Base-by-base conservation (phyloP, 2,329 filamentous ascomycete genomes). In the Fusarium gaditjirri region DNA sequence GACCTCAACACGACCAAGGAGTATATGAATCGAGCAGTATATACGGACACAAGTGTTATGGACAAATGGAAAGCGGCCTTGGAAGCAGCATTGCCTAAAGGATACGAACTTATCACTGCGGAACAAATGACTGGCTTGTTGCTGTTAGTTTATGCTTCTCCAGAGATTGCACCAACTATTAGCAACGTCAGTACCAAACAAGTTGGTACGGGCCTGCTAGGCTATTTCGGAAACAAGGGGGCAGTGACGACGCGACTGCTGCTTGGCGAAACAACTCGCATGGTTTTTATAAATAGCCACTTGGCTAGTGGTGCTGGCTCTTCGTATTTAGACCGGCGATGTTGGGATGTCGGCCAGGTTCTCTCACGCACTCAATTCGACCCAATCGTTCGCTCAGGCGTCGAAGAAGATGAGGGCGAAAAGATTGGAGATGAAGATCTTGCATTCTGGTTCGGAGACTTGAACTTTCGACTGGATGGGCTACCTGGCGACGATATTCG, bases 181-280 rank as follows among this genome's bases (percentile, higher is more conserved):
- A 93, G 90, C 69, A 93, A 93, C 53, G 90, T 97, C 74, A 97
- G 93, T 81, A 94, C 92, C 4, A 91, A 91, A 8, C 92, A 90
- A 63, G 92, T 98, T 12, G 95, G 95, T 1, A 99, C 96, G 0
- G 96, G 96, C 0, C 81, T 98, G 46, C 89, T 97, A 81, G 95
- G 95, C 1, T 97, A 97, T 78, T 92, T 98, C 84, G 96, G 96
- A 14, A 99, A 99, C 81, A 99, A 99, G 80, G 96, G 96, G 3
- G 95, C 93, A 8, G 92, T 97, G 2, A 89, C 92, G 6, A 92
- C 93, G 8, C 89, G 95, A 25, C 84, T 99, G 8, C 86, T 99
- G 2, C 84, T 99, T 2, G 96, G 95, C 4, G 96, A 98, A 80
- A 94, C 94, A 0, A 98, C 96, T 0, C 89, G 92, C 35, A 83